Evolutionary conservation across 495 filamentous ascomycete species (phyloP).

Genomic region (Daldinia decipiens): DNA sequence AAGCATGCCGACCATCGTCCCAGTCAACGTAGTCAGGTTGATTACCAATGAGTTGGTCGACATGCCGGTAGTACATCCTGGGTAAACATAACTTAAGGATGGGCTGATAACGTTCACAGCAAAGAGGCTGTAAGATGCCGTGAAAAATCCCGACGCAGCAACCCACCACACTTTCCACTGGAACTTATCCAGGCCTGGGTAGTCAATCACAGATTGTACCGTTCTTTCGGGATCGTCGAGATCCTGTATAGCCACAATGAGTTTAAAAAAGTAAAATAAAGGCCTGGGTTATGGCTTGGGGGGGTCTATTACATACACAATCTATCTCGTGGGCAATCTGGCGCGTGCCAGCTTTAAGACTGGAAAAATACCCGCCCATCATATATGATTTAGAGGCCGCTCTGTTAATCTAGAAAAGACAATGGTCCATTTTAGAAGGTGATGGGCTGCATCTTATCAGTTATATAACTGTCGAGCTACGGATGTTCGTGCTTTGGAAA

Average conservation of each 20-base stretch:
- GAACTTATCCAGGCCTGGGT: constrained; percentile 46
- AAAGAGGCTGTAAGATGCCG: constrained; percentile 74
- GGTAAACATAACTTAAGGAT: constrained; percentile 69
- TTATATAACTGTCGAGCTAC: constrained; percentile 10
- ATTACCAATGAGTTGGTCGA: constrained; percentile 48
- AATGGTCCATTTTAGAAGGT: background rate
- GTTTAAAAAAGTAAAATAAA: constrained; percentile 1
- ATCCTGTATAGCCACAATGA: constrained; percentile 19
- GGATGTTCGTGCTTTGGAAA: constrained; percentile 8
- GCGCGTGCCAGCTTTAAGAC: constrained; percentile 25
- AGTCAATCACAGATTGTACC: constrained; percentile 43
- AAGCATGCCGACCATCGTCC: constrained; percentile 68
- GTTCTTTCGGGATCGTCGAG: constrained; percentile 37
- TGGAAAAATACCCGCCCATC: constrained; percentile 38
- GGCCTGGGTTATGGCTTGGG: background rate
- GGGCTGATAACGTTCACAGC: constrained; percentile 70
- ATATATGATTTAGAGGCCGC: background rate
- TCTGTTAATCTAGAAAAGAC: background rate
- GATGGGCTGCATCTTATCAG: constrained; percentile 3
- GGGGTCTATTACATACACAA: constrained; percentile 18
- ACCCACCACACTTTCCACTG: constrained; percentile 58
- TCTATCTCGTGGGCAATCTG: constrained; percentile 37
- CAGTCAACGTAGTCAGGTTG: constrained; percentile 67
- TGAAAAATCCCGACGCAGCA: constrained; percentile 73
- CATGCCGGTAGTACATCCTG: constrained; percentile 44